These are phyloP conservation scores for Dalbergia cultrata DNA, from an alignment of 306 rosid genomes.

Conservation along the genomic window DNA sequence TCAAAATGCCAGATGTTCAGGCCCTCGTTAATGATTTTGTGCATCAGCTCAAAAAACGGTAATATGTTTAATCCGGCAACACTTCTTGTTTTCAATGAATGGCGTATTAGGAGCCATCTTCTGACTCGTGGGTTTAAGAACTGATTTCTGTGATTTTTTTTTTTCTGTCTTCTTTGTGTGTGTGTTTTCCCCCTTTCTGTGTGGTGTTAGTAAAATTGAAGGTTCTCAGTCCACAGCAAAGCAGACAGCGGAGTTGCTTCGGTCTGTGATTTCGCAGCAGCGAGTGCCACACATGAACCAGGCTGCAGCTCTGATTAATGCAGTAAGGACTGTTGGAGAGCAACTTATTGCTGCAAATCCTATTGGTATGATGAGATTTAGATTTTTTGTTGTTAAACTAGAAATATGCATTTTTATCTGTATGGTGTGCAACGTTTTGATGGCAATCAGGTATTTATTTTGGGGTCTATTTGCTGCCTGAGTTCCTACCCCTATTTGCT, in stretches of 20 bases:
- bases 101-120: constrained; percentile 17
- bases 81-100: constrained; percentile 15
- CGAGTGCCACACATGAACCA: constrained; percentile 85
- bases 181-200: neutral
- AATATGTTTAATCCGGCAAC: constrained; percentile 17
- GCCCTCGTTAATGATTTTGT: constrained; percentile 77
- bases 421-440: neutral
- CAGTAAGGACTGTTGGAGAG: constrained; percentile 91
- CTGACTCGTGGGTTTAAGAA: constrained; percentile 17
- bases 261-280: constrained; percentile 88
- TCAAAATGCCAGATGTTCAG: constrained; percentile 90
- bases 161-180: neutral
- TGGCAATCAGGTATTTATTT: neutral
- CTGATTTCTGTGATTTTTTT: neutral
- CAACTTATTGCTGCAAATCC: constrained; percentile 93
- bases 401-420: constrained; percentile 8
- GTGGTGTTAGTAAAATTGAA: constrained; percentile 81
- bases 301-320: constrained; percentile 82
- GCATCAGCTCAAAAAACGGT: constrained; percentile 85
- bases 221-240: constrained; percentile 92
- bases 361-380: constrained; percentile 66
- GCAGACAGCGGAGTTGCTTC: constrained; percentile 85
- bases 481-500: constrained; percentile 25
- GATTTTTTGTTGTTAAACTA: neutral
- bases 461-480: constrained; percentile 24